These are phyloP conservation scores for Bacidia rubella DNA, from an alignment of 495 filamentous ascomycete species.

Conservation along the genomic window DNA sequence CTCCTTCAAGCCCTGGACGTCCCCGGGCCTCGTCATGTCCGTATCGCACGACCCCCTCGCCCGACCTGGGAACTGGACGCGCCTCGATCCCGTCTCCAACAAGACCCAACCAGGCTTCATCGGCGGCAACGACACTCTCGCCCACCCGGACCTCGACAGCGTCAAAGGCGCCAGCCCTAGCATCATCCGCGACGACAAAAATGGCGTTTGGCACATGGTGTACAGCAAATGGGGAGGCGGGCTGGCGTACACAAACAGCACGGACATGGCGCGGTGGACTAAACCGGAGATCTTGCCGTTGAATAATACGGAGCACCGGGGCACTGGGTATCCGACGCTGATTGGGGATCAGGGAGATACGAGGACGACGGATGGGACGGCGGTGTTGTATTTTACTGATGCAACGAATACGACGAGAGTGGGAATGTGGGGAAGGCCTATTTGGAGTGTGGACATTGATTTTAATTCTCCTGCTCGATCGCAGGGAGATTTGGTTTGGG, in stretches of 20 bases:
- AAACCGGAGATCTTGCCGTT: neutral
- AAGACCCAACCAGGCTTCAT: conserved; percentile 2
- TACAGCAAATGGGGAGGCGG: conserved; percentile 1
- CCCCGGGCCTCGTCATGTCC: neutral
- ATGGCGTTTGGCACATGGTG: conserved; percentile 1
- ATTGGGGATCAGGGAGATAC: conserved; percentile 1
- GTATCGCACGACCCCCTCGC: neutral
- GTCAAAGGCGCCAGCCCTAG: neutral
- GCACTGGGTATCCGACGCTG: neutral
- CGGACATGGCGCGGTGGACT: neutral
- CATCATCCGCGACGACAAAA: conserved; percentile 2
- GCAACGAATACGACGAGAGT: neutral
- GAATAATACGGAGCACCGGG: neutral
- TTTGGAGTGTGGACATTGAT: neutral
- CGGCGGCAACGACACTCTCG: neutral
- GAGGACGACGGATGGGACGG: neutral
- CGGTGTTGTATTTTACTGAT: neutral
- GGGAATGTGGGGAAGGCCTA: neutral
- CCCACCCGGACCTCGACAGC: neutral
- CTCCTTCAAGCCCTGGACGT: neutral
- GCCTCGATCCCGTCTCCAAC: neutral
- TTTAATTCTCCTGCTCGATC: neutral
- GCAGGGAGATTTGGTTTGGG: too few relatives aligned
- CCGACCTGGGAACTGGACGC: neutral
- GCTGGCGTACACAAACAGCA: neutral